These are phyloP conservation scores for Cyclotella kingstonii DNA, from an alignment of 108 stramenopile genomes.

Conservation along the genomic window DNA sequence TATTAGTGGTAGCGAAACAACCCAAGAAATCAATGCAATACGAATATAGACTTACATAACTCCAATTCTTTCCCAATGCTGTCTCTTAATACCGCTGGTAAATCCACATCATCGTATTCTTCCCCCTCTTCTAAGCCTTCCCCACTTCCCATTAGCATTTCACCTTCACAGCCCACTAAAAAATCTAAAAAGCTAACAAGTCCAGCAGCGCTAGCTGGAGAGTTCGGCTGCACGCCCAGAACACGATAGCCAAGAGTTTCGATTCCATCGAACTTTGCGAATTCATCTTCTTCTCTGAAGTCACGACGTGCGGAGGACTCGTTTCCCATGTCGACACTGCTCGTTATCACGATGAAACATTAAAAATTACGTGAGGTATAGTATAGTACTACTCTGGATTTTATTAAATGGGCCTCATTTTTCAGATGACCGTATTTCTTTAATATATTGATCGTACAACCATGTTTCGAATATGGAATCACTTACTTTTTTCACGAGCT, in stretches of 20 bases:
- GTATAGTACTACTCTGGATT: too few species aligned
- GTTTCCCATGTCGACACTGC: constrained; percentile 44
- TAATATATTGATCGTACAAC: too few species aligned
- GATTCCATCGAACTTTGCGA: constrained; percentile 69
- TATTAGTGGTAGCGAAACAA: constrained; percentile 1
- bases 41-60: constrained; percentile 48
- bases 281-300: constrained; percentile 34
- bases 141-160: constrained; percentile 73
- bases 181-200: constrained; percentile 95
- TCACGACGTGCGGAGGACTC: constrained; percentile 25
- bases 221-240: constrained; percentile 92
- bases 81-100: constrained; percentile 58
- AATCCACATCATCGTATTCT: constrained; percentile 83
- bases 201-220: constrained; percentile 88
- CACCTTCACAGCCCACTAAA: constrained; percentile 81
- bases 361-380: too few species aligned
- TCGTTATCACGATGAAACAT: too few species aligned
- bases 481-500: too few species aligned
- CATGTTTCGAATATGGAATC: too few species aligned
- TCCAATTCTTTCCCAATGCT: constrained; percentile 54
- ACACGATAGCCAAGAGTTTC: constrained; percentile 93
- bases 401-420: too few species aligned
- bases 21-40: background rate
- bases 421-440: too few species aligned
- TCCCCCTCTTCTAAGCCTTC: constrained; percentile 72